A percentile compares a stretch with the other conserved stretches of the same genome.
Conservation (phyloP, 176 grass and related monocot species). For the Cocos nucifera region DNA sequence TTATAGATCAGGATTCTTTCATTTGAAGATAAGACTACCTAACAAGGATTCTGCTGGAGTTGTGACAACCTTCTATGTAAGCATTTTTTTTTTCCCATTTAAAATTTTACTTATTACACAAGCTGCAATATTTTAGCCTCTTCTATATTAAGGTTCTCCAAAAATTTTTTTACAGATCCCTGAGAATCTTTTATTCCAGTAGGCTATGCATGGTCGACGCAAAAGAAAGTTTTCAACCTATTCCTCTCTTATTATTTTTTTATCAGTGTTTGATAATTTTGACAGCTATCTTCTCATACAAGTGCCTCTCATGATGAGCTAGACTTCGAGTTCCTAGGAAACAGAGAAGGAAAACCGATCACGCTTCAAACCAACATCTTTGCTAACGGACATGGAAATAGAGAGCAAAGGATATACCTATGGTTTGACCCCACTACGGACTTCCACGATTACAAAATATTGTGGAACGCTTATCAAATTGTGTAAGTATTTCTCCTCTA, state of each 20-base stretch:
- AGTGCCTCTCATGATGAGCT: conserved; percentile 37
- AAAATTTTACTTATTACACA: too few species aligned
- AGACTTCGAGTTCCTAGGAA: conserved; percentile 70
- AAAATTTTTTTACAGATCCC: too few species aligned
- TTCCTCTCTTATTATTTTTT: too few species aligned
- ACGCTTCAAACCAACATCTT: conserved; percentile 69
- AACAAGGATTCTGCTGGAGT: conserved; percentile 49
- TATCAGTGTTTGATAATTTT: not conserved
- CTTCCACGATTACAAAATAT: conserved; percentile 64
- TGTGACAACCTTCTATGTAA: conserved; percentile 58
- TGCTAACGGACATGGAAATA: conserved; percentile 31
- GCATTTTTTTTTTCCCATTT: not conserved
- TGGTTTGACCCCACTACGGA: conserved; percentile 73
- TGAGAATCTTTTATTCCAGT: too few species aligned
- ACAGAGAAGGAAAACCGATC: conserved; percentile 38
- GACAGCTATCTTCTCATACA: conserved; percentile 17
- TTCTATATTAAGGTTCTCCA: too few species aligned
- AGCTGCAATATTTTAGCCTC: too few species aligned
- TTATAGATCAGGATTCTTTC: conserved; percentile 57
- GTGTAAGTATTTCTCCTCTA: conserved; percentile 28
- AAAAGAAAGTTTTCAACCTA: too few species aligned
- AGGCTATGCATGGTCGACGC: too few species aligned
- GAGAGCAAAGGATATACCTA: conserved; percentile 44
- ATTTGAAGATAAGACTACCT: conserved; percentile 56
- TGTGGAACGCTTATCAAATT: conserved; percentile 79